Conservation (phyloP, 345 rosid species). For the Anacardium occidentale region DNA sequence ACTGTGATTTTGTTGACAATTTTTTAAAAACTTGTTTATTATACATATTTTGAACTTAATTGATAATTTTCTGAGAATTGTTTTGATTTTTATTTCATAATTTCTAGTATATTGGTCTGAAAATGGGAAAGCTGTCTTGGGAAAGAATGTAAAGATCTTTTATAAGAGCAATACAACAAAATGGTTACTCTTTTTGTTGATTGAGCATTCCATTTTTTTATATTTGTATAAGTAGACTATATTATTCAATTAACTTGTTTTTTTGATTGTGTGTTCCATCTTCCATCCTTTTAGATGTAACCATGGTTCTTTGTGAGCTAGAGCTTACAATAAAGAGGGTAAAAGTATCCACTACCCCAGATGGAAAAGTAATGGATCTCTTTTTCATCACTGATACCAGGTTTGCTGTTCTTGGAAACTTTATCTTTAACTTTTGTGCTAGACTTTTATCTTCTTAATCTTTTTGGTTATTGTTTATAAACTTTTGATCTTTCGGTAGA, state of each 20-base stretch:
- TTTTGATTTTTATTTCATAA: background rate
- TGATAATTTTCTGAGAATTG: background rate
- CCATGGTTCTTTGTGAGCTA: constrained; percentile 62
- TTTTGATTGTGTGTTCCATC: background rate
- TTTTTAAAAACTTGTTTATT: background rate
- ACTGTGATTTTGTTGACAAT: background rate
- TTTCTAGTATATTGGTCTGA: background rate
- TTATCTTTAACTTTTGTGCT: constrained; percentile 7
- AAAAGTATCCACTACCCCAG: constrained; percentile 67
- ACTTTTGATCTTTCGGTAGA: background rate
- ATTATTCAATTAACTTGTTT: constrained; percentile 1
- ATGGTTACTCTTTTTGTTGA: background rate
- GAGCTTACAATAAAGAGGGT: constrained; percentile 66
- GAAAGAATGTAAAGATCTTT: background rate
- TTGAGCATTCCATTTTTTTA: background rate
- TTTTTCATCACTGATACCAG: constrained; percentile 67
- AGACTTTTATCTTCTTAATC: background rate
- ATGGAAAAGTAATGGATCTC: constrained; percentile 72
- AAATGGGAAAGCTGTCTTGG: background rate
- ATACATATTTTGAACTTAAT: no score
- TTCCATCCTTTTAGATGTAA: constrained; percentile 41
- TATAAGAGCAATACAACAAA: background rate
- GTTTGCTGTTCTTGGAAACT: constrained; percentile 33
- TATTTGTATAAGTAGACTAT: background rate
- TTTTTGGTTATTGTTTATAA: background rate